Evolutionary conservation across 306 rosid genomes (phyloP).

Genomic region (Geum urbanum): DNA sequence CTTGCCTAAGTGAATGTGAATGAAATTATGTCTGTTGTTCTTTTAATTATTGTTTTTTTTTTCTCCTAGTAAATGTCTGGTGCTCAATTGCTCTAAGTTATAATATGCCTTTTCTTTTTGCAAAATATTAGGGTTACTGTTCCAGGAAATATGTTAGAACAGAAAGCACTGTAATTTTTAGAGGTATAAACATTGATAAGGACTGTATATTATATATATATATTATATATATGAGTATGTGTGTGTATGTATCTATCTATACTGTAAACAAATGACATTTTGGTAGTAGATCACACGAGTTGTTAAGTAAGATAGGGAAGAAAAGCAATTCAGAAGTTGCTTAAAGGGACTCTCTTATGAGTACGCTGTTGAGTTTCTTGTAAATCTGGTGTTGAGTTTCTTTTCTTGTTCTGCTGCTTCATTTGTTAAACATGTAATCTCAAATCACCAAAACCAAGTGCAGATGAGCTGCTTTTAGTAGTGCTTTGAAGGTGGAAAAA

Average conservation of each 20-base stretch:
- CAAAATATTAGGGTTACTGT: not conserved
- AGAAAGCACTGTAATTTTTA: not conserved
- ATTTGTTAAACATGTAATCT: not conserved
- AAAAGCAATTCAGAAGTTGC: not conserved
- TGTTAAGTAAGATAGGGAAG: not conserved
- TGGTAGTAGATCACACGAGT: not conserved
- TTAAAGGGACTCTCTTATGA: not conserved
- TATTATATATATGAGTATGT: not conserved
- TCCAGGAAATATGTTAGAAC: not conserved
- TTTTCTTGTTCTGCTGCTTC: not conserved
- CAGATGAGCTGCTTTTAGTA: not conserved
- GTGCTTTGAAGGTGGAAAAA: not conserved
- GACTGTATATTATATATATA: too few relatives aligned
- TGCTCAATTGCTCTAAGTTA: not conserved
- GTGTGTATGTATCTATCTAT: not conserved
- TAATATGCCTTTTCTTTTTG: not conserved
- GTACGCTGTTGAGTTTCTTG: not conserved
- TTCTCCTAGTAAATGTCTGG: too few relatives aligned
- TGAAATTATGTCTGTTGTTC: not conserved
- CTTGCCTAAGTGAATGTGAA: not conserved
- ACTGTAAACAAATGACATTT: not conserved
- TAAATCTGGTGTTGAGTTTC: too few relatives aligned
- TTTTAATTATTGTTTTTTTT: too few relatives aligned
- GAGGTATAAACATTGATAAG: too few relatives aligned
- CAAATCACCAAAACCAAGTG: constrained; percentile 1